phyloP scores from a whole-genome alignment of 306 rosid species.

The Corylus avellana region DNA sequence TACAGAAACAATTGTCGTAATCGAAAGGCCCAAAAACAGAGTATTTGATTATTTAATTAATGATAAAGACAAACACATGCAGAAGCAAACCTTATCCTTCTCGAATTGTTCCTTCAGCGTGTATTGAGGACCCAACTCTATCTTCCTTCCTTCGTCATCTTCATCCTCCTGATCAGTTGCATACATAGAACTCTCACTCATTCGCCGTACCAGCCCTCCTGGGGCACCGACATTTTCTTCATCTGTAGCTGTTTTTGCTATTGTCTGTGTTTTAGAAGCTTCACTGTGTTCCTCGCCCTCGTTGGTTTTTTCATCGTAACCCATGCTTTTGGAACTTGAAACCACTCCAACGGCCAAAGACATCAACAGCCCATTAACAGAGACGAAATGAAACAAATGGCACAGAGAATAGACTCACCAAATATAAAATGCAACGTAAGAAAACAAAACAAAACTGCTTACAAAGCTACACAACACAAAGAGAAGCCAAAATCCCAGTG shows the following conservation, averaged over 20 bases:
- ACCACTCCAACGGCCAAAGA: constrained; percentile 51
- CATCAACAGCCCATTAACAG: constrained; percentile 49
- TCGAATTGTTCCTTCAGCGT: constrained; percentile 85
- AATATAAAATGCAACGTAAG: not conserved
- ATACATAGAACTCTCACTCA: constrained; percentile 60
- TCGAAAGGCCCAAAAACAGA: not conserved
- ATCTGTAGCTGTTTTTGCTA: constrained; percentile 21
- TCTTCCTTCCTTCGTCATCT: constrained; percentile 74
- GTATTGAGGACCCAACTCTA: constrained; percentile 87
- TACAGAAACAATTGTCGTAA: constrained; percentile 6
- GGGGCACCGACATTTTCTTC: constrained; percentile 45
- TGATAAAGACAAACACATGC: not conserved
- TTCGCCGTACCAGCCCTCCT: constrained; percentile 34
- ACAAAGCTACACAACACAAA: constrained; percentile 5
- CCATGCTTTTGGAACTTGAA: constrained; percentile 63
- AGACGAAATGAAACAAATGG: constrained; percentile 24
- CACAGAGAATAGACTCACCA: constrained; percentile 20
- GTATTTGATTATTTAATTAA: not conserved
- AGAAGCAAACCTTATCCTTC: constrained; percentile 72
- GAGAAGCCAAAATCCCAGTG: constrained; percentile 44
- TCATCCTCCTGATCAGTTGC: constrained; percentile 75
- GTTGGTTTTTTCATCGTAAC: constrained; percentile 59
- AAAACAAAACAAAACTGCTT: constrained; percentile 16
- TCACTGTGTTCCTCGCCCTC: constrained; percentile 26
- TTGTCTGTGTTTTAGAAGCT: constrained; percentile 32